These are phyloP conservation scores for Calonectria pteridis DNA, from an alignment of 2,329 filamentous ascomycete species.

Conservation along the genomic window DNA sequence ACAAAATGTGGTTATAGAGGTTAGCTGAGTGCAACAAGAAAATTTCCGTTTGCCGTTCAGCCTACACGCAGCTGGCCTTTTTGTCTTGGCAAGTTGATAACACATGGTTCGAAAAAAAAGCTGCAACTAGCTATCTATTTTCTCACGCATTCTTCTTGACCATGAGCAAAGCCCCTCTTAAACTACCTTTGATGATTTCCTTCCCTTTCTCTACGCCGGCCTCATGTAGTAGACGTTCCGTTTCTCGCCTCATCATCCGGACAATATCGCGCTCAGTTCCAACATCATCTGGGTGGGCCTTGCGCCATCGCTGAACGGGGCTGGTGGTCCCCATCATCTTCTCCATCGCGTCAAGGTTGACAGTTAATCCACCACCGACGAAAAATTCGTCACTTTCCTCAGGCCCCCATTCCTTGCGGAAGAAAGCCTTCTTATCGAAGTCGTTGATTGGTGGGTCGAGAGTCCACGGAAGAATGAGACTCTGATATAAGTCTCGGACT, in stretches of 20 bases:
- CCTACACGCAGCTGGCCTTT: background rate
- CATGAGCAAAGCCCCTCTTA: conserved; percentile 45
- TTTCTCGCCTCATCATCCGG: conserved; percentile 42
- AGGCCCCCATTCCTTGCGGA: conserved; percentile 57
- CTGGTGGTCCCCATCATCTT: conserved; percentile 53
- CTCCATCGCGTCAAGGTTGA: conserved; percentile 53
- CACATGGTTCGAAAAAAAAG: background rate
- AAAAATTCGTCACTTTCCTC: conserved; percentile 43
- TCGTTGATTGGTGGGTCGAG: conserved; percentile 44
- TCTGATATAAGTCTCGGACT: conserved; percentile 54
- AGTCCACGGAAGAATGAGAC: conserved; percentile 63
- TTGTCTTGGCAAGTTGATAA: background rate
- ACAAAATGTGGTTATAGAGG: background rate
- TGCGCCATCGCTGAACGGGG: conserved; percentile 57
- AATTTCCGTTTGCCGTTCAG: background rate
- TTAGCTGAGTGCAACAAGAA: background rate
- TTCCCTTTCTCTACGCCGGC: conserved; percentile 51
- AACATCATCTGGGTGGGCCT: conserved; percentile 55
- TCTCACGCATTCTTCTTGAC: conserved; percentile 42
- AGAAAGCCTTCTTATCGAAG: conserved; percentile 56
- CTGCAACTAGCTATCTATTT: background rate
- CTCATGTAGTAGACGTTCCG: conserved; percentile 47
- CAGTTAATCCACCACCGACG: conserved; percentile 25
- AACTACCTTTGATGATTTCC: conserved; percentile 43
- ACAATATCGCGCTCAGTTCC: conserved; percentile 56